These are phyloP conservation scores for Citrullus colocynthis DNA, from an alignment of 306 rosid genomes.

Conservation along the genomic window DNA sequence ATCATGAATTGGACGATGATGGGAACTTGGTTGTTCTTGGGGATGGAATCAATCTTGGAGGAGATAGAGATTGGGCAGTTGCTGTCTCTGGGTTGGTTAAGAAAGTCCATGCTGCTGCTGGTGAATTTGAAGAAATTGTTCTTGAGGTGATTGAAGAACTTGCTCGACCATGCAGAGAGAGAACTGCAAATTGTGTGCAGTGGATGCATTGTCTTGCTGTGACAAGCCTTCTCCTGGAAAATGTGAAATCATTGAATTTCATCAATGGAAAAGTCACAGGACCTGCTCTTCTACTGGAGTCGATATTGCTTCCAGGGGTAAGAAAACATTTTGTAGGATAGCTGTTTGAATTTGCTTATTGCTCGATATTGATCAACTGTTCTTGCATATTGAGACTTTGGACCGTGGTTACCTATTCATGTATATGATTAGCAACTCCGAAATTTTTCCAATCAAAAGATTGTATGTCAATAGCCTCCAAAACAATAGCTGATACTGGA, in stretches of 20 bases:
- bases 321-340: constrained; percentile 1
- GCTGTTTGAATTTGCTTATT: neutral
- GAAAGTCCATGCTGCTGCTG: constrained; percentile 69
- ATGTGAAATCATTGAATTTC: constrained; percentile 42
- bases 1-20: constrained; percentile 65
- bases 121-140: constrained; percentile 80
- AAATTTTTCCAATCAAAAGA: neutral
- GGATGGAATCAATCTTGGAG: constrained; percentile 89
- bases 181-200: constrained; percentile 73
- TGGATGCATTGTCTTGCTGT: constrained; percentile 91
- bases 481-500: neutral
- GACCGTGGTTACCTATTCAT: neutral
- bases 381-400: neutral
- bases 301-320: constrained; percentile 90
- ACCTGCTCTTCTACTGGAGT: constrained; percentile 52
- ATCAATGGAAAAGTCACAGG: constrained; percentile 54
- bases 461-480: neutral
- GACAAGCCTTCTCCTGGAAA: constrained; percentile 65
- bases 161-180: constrained; percentile 82
- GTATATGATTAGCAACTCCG: neutral
- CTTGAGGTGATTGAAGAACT: constrained; percentile 59
- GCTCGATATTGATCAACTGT: neutral
- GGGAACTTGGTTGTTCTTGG: constrained; percentile 75
- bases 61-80: constrained; percentile 86
- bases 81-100: constrained; percentile 58